Percentiles rank a stretch among this genome's conserved stretches.
Conservation (phyloP, 192 early-diverging fungal genomes). For the Ramicandelaber brevisporus region DNA sequence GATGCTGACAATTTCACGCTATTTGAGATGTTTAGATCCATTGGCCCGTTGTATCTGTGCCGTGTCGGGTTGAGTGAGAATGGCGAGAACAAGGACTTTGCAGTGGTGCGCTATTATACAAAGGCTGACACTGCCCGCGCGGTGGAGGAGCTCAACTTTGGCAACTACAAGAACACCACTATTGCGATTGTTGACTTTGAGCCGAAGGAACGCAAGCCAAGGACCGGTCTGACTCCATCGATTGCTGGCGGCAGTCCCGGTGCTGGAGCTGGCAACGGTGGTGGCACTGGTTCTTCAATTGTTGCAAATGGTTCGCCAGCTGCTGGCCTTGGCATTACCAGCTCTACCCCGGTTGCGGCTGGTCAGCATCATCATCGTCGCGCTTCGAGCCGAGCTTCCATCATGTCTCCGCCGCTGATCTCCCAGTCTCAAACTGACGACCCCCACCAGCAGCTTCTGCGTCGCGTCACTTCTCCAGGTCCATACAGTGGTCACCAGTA, state of each 20-base stretch:
- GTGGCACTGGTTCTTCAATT: slow-evolving; percentile 5
- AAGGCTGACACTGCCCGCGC: slow-evolving; percentile 7
- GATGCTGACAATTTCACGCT: slow-evolving; percentile 9
- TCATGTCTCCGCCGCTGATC: too few species aligned
- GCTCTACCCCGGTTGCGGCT: background rate
- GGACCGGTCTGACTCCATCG: too few species aligned
- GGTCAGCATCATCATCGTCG: too few species aligned
- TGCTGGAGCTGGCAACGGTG: too few species aligned
- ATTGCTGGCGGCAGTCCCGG: too few species aligned
- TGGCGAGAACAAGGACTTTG: slow-evolving; percentile 7
- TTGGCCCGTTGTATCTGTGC: slow-evolving; percentile 17
- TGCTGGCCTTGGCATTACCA: slow-evolving; percentile 1
- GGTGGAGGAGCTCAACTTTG: slow-evolving; percentile 15
- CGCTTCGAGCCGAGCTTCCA: too few species aligned
- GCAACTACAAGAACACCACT: slow-evolving; percentile 13
- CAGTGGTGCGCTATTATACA: slow-evolving; percentile 14
- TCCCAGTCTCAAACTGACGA: background rate
- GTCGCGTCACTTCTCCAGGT: too few species aligned
- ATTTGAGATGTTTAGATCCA: slow-evolving; percentile 15
- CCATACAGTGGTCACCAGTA: background rate
- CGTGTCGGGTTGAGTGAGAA: slow-evolving; percentile 5
- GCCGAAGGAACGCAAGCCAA: too few species aligned
- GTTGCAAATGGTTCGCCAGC: slow-evolving; percentile 9
- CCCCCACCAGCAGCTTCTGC: too few species aligned
- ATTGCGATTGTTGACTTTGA: too few species aligned